phyloP scores from a whole-genome alignment of 2,329 filamentous ascomycete species.

The Microdochium trichocladiopsis region DNA sequence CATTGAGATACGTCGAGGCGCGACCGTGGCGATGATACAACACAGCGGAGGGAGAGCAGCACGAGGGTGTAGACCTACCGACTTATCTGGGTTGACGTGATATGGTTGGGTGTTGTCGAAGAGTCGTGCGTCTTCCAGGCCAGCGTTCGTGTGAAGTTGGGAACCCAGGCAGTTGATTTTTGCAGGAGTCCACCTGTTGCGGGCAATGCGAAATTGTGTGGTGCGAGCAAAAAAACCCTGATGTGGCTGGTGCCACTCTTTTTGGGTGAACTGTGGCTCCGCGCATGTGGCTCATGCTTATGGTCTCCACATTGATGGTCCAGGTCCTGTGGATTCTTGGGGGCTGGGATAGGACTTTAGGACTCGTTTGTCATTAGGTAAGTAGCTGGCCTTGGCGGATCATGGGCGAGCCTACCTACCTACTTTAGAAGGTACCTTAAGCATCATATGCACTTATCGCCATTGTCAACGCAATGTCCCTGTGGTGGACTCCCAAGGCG shows the following conservation, averaged over 20 bases:
- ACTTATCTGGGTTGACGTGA: conserved; percentile 23
- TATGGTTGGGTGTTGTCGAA: conserved; percentile 18
- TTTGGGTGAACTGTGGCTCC: not conserved
- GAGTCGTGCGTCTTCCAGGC: not conserved
- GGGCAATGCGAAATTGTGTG: not conserved
- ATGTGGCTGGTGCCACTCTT: not conserved
- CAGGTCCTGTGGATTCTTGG: too few species aligned
- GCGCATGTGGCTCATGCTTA: not conserved
- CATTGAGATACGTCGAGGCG: not conserved
- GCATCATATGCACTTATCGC: too few species aligned
- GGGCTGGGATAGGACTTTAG: too few species aligned
- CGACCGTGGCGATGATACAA: not conserved
- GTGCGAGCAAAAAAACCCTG: not conserved
- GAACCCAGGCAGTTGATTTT: not conserved
- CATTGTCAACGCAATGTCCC: too few species aligned
- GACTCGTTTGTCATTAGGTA: too few species aligned
- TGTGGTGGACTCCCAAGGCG: too few species aligned
- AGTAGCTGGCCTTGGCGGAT: too few species aligned
- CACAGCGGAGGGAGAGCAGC: not conserved
- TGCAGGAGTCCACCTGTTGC: not conserved
- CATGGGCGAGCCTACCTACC: too few species aligned
- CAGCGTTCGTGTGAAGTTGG: not conserved
- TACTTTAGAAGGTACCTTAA: too few species aligned
- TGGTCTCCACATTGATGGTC: too few species aligned
- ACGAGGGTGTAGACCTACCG: conserved; percentile 19